Percentiles rank a stretch among this genome's conserved stretches.
Conservation (phyloP, 257 asterid species). For the Solanum verrucosum region DNA sequence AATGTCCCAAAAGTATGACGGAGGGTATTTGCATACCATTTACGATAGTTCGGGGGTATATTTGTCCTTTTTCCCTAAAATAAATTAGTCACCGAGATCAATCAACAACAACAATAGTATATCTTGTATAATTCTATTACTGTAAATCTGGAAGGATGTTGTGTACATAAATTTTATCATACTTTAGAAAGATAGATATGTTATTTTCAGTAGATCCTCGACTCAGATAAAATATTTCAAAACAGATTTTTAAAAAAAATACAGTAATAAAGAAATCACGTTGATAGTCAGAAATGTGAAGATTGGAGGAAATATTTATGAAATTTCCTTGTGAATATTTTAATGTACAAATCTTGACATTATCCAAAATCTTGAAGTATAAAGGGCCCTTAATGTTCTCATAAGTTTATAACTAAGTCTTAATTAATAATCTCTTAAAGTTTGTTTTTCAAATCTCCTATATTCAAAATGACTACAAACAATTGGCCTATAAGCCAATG, state of each 20-base stretch:
- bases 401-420: background rate
- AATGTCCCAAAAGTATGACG: no score
- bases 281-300: background rate
- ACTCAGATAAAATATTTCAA: no score
- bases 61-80: background rate
- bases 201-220: no score
- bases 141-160: no score
- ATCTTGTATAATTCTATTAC: no score
- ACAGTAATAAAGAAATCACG: no score
- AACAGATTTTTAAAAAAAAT: no score
- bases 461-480: background rate
- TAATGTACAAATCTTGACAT: background rate
- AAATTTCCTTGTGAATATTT: background rate
- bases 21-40: no score
- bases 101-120: no score
- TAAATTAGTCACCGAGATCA: background rate
- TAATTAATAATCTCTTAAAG: background rate
- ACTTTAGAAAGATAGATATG: background rate
- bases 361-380: background rate
- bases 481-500: slow-evolving; percentile 19
- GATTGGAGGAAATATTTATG: background rate
- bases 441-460: background rate
- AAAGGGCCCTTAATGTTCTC: background rate
- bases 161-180: no score
- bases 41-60: no score